Base-by-base conservation (phyloP, 805 yeast species). In the Lipomyces kockii region DNA sequence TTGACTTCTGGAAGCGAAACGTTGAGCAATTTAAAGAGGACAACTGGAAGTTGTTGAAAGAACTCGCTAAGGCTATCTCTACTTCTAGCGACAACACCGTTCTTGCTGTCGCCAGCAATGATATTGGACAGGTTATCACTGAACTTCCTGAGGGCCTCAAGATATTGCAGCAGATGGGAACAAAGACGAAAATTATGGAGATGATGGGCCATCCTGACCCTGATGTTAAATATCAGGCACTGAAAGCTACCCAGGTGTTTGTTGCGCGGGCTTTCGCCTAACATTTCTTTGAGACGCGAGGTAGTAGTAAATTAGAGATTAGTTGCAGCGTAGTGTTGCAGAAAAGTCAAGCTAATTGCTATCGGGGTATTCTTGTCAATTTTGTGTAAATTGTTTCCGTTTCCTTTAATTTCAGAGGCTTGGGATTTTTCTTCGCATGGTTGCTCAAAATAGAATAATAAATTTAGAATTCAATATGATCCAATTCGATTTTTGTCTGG, bases 151-250 rank as follows among this genome's bases (percentile, higher is more conserved):
- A 87, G 67, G 83, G 88, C 25, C 80, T 86, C 32, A 81, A 80
- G 60, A 81, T 86, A 14, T 77, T 90, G 60, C 83, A 81, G 74
- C 80, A 85, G 74, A 76, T 80, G 70, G 85, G 91, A 74, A 83
- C 89, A 71, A 95, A 95, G 82, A 81, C 89, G 27, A 86, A 87
- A 77, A 86, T 95, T 65, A 94, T 95, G 98, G 85, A 85, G 69
- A 83, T 92, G 71, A 87, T 95, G 87, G 87, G 86, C 75, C 86
- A 88, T 66, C 85, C 88, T 54, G 93, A 92, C 77, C 85, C 93
- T 27, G 95, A 91, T 76, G 93, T 95, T 72, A 91, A 94, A 77
- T 95, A 89, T 77, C 97, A 94, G 81, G 98, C 98, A 1, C 85
- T 95, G 76, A 91, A 91, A 78, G 92, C 98, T 3, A 91, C 97